These are phyloP conservation scores for Omphalotus guepiniiformis DNA, from an alignment of 768 basidiomycete species.

Conservation along the genomic window DNA sequence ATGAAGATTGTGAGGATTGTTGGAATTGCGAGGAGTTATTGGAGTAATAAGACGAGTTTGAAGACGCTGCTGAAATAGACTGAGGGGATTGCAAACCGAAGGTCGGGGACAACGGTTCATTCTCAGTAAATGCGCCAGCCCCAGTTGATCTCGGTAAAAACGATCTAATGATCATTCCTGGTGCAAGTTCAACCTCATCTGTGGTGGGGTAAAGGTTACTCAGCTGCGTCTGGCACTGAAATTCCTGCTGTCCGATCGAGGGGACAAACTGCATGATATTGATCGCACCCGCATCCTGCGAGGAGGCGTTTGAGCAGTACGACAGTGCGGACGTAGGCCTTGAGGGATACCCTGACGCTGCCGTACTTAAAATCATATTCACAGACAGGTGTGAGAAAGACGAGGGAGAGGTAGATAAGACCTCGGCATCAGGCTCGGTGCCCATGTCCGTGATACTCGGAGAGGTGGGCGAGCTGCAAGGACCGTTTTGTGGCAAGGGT, in stretches of 20 bases:
- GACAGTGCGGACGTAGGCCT: constrained; percentile 13
- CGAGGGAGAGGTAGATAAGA: constrained; percentile 11
- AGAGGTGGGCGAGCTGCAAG: not conserved
- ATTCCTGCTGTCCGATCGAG: constrained; percentile 9
- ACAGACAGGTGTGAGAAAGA: constrained; percentile 9
- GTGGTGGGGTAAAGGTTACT: constrained; percentile 2
- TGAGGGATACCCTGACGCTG: constrained; percentile 11
- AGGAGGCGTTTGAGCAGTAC: constrained; percentile 3
- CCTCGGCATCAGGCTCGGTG: constrained; percentile 15
- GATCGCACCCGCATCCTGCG: constrained; percentile 6
- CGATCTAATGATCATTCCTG: constrained; percentile 13
- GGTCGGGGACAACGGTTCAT: too few relatives aligned
- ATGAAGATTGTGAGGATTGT: too few relatives aligned
- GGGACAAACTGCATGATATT: constrained; percentile 8
- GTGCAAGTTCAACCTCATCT: constrained; percentile 8
- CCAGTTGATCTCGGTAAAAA: too few relatives aligned
- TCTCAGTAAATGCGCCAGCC: too few relatives aligned
- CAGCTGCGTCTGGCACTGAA: too few relatives aligned
- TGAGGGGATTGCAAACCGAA: not conserved
- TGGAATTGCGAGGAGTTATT: too few relatives aligned
- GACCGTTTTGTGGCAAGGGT: not conserved
- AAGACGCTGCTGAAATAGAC: constrained; percentile 4
- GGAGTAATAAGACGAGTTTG: not conserved
- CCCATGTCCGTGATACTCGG: not conserved
- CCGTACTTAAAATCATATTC: not conserved